Conservation (phyloP, 345 rosid genomes). For the Rhodamnia rubescens region DNA sequence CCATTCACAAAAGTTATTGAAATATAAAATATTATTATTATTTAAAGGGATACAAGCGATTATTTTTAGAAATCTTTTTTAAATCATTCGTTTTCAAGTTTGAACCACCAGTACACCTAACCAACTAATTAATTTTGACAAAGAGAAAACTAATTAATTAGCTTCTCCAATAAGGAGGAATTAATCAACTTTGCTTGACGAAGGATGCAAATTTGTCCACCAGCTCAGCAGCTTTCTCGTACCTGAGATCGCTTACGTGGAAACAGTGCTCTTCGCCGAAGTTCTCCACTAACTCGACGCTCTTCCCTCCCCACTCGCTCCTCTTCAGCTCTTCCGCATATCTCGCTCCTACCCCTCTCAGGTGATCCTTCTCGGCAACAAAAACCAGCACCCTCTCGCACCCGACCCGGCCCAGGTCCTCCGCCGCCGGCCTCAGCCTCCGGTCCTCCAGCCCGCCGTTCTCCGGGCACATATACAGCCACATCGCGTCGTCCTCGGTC, state of each 20-base stretch:
- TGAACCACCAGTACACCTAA: neutral
- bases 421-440: conserved; percentile 19
- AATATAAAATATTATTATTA: no score
- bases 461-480: conserved; percentile 28
- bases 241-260: neutral
- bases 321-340: conserved; percentile 17
- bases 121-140: neutral
- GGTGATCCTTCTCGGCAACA: conserved; percentile 26
- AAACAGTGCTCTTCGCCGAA: conserved; percentile 2
- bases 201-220: conserved; percentile 7
- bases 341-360: neutral
- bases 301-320: conserved; percentile 26
- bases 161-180: neutral
- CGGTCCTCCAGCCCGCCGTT: conserved; percentile 26
- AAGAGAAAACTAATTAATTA: neutral
- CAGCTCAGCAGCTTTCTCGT: neutral
- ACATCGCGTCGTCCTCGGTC: conserved; percentile 22
- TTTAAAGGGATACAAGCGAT: no score
- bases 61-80: no score
- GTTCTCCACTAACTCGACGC: conserved; percentile 2
- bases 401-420: conserved; percentile 18
- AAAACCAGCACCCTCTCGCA: conserved; percentile 21
- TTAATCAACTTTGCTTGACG: neutral
- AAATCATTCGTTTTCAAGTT: neutral
- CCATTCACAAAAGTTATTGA: no score